Evolutionary conservation across 441 rosid species (phyloP), one percentile per base, ranked within the genome.

Genomic region (Gossypium schwendimanii): DNA sequence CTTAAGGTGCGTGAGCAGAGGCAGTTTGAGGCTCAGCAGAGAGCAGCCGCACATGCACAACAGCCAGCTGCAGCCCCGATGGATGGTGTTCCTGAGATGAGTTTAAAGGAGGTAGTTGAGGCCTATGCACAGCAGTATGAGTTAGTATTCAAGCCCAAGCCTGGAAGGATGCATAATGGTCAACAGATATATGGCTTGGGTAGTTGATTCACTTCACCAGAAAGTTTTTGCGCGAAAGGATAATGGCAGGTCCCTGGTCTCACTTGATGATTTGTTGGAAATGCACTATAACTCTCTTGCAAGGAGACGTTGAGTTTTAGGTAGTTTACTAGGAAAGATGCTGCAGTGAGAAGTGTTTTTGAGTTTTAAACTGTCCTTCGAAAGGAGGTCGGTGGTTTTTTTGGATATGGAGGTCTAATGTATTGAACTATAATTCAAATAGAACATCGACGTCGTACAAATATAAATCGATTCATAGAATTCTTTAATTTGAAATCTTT

Each of bases 181-280:
- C 91, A 85, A 63, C 97, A 91, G 82, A 85, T 94, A 61, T 92
- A 92, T 61, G 92, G 94, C 62, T 94, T 90, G 74, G 98, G 97
- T 45, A 50, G 81, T 91, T 49, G 97, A 94, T 3, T 69, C 98
- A 2, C 71, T 88, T 65, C 84, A 94, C 75, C 89, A 89, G 72
- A 86, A 75, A 81, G 74, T 92, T 39, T 85, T 84, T 77, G 92
- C 97, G 58, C 93, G 80, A 79, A 87, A 80, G 77, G 90, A 83
- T 60, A 92, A 90, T 57, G 79, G 76, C 4, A 92, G 97, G 98
- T 81, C 81, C 18, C 67, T 83, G 73, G 88, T 85, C 23, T 81
- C 84, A 54, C 95, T 93, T 23, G 97, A 89, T 71, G 85, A 82
- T 58, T 82, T 89, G 78, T 79, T 85, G 73, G 83, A 83, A 77